These are phyloP conservation scores for Colletotrichum kahawae DNA, from an alignment of 2,329 filamentous ascomycete species.

Conservation along the genomic window DNA sequence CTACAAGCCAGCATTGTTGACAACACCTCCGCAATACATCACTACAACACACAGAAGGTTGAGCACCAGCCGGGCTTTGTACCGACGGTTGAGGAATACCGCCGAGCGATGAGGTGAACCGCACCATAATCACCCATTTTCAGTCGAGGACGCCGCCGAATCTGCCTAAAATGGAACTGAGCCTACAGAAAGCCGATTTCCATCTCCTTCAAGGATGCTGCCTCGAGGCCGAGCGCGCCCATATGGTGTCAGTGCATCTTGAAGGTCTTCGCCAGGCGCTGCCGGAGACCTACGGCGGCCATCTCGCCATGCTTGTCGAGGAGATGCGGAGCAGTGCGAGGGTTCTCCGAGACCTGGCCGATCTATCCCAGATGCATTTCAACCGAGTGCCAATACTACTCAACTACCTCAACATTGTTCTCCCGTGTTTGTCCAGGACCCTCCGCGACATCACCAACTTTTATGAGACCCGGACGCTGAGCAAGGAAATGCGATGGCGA, in stretches of 20 bases:
- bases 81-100: background rate
- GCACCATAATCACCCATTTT: background rate
- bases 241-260: slow-evolving; percentile 51
- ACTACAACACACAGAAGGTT: background rate
- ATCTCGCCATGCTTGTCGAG: slow-evolving; percentile 52
- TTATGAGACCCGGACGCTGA: slow-evolving; percentile 54
- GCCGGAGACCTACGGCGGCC: slow-evolving; percentile 46
- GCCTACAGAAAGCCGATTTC: slow-evolving; percentile 29
- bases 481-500: slow-evolving; percentile 58
- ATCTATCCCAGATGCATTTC: slow-evolving; percentile 57
- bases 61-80: background rate
- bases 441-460: slow-evolving; percentile 57
- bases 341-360: slow-evolving; percentile 58
- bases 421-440: slow-evolving; percentile 59
- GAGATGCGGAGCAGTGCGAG: slow-evolving; percentile 49
- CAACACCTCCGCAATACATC: background rate
- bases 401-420: slow-evolving; percentile 60
- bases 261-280: slow-evolving; percentile 54
- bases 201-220: slow-evolving; percentile 58
- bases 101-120: background rate
- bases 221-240: slow-evolving; percentile 57
- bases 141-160: background rate
- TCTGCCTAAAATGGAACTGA: slow-evolving; percentile 22
- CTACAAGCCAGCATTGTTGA: background rate
- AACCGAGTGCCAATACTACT: slow-evolving; percentile 55